These are phyloP conservation scores for Seiridium cupressi DNA, from an alignment of 2,329 filamentous ascomycete genomes.

Conservation along the genomic window DNA sequence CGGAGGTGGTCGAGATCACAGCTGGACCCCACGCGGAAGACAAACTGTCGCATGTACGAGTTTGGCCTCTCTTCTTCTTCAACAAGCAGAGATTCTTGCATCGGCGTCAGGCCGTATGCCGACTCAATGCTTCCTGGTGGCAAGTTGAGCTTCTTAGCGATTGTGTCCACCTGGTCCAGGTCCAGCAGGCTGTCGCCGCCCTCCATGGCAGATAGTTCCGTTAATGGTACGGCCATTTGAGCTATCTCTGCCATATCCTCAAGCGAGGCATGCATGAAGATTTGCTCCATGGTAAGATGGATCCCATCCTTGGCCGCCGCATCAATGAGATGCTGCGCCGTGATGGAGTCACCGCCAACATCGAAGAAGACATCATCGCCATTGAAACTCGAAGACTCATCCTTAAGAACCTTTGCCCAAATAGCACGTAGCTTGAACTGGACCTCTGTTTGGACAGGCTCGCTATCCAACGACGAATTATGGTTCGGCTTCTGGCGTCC, in stretches of 20 bases:
- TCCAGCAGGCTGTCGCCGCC: too few species aligned
- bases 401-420: not conserved
- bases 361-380: slow-evolving; percentile 62
- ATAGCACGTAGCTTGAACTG: not conserved
- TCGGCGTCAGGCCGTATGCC: not conserved
- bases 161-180: not conserved
- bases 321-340: slow-evolving; percentile 79
- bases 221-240: too few species aligned
- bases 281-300: slow-evolving; percentile 39
- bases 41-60: not conserved
- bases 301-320: slow-evolving; percentile 56
- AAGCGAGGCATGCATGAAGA: slow-evolving; percentile 44
- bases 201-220: too few species aligned
- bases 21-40: not conserved
- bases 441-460: too few species aligned
- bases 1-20: not conserved
- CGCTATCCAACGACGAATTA: too few species aligned
- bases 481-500: too few species aligned
- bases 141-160: too few species aligned
- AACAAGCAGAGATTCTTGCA: not conserved
- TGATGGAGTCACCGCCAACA: slow-evolving; percentile 74
- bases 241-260: not conserved
- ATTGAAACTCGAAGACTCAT: not conserved
- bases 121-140: not conserved
- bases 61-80: not conserved